Evolutionary conservation across 306 rosid species (phyloP), one percentile per base, ranked within the genome.

Genomic region (Echinosophora koreensis): DNA sequence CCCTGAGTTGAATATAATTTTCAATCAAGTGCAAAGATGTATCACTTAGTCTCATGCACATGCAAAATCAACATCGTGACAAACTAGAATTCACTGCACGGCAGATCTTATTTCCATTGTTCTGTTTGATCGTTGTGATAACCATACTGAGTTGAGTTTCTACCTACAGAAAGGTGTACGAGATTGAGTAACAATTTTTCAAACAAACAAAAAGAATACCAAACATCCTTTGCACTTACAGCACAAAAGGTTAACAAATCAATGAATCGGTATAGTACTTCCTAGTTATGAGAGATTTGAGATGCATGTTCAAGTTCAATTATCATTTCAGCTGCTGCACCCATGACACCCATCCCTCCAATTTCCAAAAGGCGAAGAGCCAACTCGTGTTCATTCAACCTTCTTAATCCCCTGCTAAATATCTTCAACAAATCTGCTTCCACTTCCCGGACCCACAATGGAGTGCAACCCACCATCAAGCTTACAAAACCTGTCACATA

Each of bases 241-340:
- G 5, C 30, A 74, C 65, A 41, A 58, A 6, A 57, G 74, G 59
- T 8, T 52, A 50, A 52, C 35, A 74, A 35, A 28, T 39, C 35
- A 18, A 51, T 41, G 46, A 56, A 28, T 55, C 3, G 13, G 37
- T 50, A 66, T 77, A 39, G 58, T 37, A 32, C 41, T 63, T 51
- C 30, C 67, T 35, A 67, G 74, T 52, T 79, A 38, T 15, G 18
- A 62, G 22, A 34, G 60, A 71, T 15, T 86, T 71, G 87, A 77
- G 80, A 54, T 49, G 70, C 78, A 30, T 69, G 75, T 77, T 81
- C 84, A 60, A 78, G 70, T 77, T 80, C 83, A 51, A 92, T 35
- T 17, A 90, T 78, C 80, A 88, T 81, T 76, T 95, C 96, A 78
- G 97, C 97, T 47, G 97, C 96, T 0, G 90, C 88, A 11, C 97